phyloP scores from a whole-genome alignment of 2,329 filamentous ascomycete genomes.

The Fusarium tricinctum region DNA sequence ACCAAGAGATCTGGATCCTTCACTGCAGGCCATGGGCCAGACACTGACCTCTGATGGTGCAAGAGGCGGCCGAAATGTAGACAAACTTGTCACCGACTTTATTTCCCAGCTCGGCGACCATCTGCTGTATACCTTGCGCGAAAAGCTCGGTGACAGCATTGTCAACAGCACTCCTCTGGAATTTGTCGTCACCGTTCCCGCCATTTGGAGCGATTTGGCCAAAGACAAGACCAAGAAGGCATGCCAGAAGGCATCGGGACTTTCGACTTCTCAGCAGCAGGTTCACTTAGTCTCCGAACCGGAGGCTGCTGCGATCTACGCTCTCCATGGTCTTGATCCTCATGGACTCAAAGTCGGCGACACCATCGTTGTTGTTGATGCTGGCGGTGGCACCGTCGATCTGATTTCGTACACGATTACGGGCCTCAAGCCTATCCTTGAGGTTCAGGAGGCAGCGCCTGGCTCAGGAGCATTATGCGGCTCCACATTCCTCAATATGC shows the following conservation, averaged over 20 bases:
- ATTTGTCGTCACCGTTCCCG: conserved; percentile 68
- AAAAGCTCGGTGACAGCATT: conserved; percentile 59
- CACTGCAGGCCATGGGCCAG: conserved; percentile 53
- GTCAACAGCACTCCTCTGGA: conserved; percentile 60
- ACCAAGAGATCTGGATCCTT: conserved; percentile 56
- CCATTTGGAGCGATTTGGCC: conserved; percentile 68
- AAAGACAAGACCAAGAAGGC: conserved; percentile 64
- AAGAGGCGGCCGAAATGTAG: conserved; percentile 54
- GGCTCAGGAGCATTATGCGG: conserved; percentile 64
- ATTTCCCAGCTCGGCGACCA: conserved; percentile 61
- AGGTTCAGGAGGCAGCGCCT: conserved; percentile 61
- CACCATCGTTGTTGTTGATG: conserved; percentile 66
- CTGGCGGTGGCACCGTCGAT: conserved; percentile 66
- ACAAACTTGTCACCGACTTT: conserved; percentile 62
- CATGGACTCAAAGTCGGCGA: conserved; percentile 59
- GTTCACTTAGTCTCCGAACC: conserved; percentile 64
- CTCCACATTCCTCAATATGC: conserved; percentile 61
- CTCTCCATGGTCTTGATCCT: conserved; percentile 58
- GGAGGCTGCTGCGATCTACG: conserved; percentile 64
- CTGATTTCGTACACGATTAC: conserved; percentile 65
- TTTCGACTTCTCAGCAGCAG: conserved; percentile 49
- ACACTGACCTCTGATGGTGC: conserved; percentile 46
- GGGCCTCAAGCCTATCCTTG: conserved; percentile 58
- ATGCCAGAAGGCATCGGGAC: conserved; percentile 54
- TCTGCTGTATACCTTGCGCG: conserved; percentile 58